Conservation (phyloP, 2,329 filamentous ascomycete species). For the Cephalotrichum gorgonifer region DNA sequence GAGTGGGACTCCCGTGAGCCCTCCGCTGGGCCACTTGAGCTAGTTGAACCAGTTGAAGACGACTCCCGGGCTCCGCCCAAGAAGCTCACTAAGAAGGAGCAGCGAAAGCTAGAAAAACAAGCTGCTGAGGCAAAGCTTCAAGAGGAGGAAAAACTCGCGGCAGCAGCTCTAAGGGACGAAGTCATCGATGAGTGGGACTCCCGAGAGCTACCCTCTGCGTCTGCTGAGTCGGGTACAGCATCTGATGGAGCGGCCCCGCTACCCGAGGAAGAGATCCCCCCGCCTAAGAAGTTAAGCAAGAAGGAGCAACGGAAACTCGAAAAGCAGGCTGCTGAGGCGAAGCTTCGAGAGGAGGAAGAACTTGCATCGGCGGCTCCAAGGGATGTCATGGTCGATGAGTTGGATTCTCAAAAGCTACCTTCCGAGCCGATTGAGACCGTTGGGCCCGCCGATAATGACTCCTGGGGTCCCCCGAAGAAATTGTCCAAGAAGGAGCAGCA, state of each 20-base stretch:
- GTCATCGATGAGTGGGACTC: background rate
- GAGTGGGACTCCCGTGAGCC: background rate
- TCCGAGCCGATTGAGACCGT: no score
- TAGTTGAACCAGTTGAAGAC: constrained; percentile 1
- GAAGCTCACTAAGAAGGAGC: constrained; percentile 15
- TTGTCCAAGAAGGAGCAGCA: constrained; percentile 11
- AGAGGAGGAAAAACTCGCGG: background rate
- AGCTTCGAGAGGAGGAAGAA: background rate
- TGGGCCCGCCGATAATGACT: constrained; percentile 15
- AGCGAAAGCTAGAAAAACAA: background rate
- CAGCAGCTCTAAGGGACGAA: background rate
- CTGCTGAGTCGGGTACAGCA: background rate
- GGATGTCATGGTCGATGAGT: background rate
- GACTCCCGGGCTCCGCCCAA: constrained; percentile 9
- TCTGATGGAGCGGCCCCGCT: background rate
- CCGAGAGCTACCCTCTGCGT: background rate
- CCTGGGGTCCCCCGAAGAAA: constrained; percentile 18
- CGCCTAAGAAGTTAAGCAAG: constrained; percentile 20
- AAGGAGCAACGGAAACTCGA: background rate
- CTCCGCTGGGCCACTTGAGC: no score
- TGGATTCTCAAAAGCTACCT: background rate
- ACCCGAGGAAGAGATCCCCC: constrained; percentile 18
- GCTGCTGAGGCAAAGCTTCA: constrained; percentile 9
- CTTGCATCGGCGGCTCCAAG: background rate
- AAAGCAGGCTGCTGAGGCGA: constrained; percentile 10